phyloP scores from a whole-genome alignment of 805 yeast species.

The Metschnikowia anglica region DNA sequence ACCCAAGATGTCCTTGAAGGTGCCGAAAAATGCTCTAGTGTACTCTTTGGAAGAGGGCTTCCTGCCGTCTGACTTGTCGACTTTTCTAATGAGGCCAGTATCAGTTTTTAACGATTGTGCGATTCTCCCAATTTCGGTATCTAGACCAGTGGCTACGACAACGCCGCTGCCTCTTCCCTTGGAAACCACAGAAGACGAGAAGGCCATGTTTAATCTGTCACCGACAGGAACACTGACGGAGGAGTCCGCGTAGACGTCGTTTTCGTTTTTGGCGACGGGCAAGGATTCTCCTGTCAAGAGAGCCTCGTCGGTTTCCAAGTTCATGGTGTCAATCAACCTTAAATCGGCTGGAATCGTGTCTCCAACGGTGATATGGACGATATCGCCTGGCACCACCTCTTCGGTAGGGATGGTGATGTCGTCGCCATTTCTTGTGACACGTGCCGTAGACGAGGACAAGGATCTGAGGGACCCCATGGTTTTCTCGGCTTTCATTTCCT shows the following conservation, averaged over 20 bases:
- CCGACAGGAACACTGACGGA: slow-evolving; percentile 56
- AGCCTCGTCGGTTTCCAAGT: slow-evolving; percentile 72
- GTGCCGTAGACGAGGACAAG: slow-evolving; percentile 68
- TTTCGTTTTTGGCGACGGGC: slow-evolving; percentile 57
- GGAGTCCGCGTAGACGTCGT: slow-evolving; percentile 36
- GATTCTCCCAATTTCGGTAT: slow-evolving; percentile 73
- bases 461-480: slow-evolving; percentile 74
- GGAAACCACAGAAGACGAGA: slow-evolving; percentile 63
- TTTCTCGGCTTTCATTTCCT: slow-evolving; percentile 72
- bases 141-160: slow-evolving; percentile 64
- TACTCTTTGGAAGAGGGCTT: slow-evolving; percentile 45
- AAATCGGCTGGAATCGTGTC: slow-evolving; percentile 77
- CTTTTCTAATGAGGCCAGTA: slow-evolving; percentile 37
- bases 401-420: slow-evolving; percentile 58
- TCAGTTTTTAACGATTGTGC: slow-evolving; percentile 42
- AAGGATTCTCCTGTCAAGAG: slow-evolving; percentile 65
- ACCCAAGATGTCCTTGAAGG: slow-evolving; percentile 57
- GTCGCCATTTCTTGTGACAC: slow-evolving; percentile 59
- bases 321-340: slow-evolving; percentile 54
- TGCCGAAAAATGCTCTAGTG: slow-evolving; percentile 44
- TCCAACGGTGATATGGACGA: slow-evolving; percentile 62
- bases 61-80: slow-evolving; percentile 42
- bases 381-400: slow-evolving; percentile 72
- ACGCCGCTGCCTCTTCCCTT: slow-evolving; percentile 76
- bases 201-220: slow-evolving; percentile 72